Evolutionary conservation across 768 basidiomycete species (phyloP), one percentile per base, ranked within the genome.

Genomic region (Trametes sanguinea): DNA sequence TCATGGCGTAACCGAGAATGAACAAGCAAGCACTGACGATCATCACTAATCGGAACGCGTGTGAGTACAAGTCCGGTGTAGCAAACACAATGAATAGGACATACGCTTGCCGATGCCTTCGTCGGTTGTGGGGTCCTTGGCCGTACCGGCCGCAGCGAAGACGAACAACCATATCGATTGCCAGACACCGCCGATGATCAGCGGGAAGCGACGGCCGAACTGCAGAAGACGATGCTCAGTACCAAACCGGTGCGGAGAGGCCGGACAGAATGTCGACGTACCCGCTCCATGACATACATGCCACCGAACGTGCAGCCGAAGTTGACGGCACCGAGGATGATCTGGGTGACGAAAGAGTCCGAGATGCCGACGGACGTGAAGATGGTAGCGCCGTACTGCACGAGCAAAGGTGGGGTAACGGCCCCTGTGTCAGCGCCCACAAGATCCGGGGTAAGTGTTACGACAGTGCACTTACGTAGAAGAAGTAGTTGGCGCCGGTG

Each of bases 271-370:
- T 1, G 13, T 4, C 4, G 14, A 74, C 79, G 46, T 67, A 81
- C 84, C 68, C 78, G 77, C 71, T 90, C 86, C 83, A 90, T 85
- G 55, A 90, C 76, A 71, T 86, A 90, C 67, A 92, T 72, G 1
- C 90, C 89, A 37, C 85, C 82, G 74, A 89, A 89, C 10, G 87
- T 89, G 71, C 85, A 86, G 50, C 77, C 76, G 67, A 90, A 88
- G 73, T 90, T 89, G 70, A 90, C 87, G 3, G 81, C 82, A 42
- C 89, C 88, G 44, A 91, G 77, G 65, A 92, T 90, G 65, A 90
- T 87, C 65, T 92, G 90, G 1, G 85, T 85, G 51, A 89, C 76
- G 68, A 82, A 90, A 27, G 84, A 83, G 71, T 91, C 87, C 7
- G 71, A 51, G 64, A 90, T 81, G 29, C 89, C 89, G 27, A 91